Evolutionary conservation across 257 asterid species (phyloP).

Genomic region (Penstemon barbatus): DNA sequence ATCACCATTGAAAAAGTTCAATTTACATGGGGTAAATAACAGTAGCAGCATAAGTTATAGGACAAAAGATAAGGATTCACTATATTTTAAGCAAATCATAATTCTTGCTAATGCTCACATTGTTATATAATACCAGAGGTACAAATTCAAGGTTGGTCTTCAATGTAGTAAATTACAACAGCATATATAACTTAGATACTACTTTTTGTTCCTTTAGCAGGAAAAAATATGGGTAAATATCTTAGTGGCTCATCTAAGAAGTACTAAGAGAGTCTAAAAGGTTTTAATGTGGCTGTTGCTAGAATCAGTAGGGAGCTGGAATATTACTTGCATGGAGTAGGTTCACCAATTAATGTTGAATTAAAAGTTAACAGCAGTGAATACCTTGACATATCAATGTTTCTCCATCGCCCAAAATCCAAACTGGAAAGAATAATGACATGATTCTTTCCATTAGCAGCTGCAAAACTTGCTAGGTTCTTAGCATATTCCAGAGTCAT

Average conservation of each 20-base stretch:
- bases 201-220: neutral
- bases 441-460: conserved; percentile 69
- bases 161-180: neutral
- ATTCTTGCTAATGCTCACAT: neutral
- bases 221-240: neutral
- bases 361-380: neutral
- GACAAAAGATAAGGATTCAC: neutral
- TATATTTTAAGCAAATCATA: neutral
- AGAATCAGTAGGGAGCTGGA: conserved; percentile 1
- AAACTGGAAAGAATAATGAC: conserved; percentile 80
- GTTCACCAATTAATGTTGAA: conserved; percentile 4
- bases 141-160: neutral
- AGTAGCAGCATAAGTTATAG: conserved; percentile 5
- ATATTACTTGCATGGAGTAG: neutral
- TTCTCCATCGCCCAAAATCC: conserved; percentile 86
- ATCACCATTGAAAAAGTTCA: conserved; percentile 32
- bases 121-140: neutral
- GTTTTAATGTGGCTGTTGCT: neutral
- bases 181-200: neutral
- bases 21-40: conserved; percentile 13
- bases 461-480: conserved; percentile 78
- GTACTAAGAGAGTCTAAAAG: neutral
- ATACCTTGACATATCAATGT: conserved; percentile 83
- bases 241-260: no score
- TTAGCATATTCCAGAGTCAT: conserved; percentile 80